Base-by-base conservation (phyloP, 768 basidiomycete species). In the Pisolithus marmoratus region DNA sequence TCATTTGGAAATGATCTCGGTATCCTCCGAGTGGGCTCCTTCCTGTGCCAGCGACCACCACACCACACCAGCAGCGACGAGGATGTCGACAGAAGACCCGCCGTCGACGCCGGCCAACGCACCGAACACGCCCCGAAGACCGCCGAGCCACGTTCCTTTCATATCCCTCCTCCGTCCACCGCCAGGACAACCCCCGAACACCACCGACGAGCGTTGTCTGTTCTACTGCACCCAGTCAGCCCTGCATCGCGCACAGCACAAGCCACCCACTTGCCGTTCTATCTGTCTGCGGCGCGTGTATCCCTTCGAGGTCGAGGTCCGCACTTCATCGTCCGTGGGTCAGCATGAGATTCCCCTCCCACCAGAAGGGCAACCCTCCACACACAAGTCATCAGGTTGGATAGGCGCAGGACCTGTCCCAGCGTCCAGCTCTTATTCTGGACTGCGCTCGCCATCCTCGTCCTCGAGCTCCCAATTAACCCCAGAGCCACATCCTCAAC, bases 251-350 rank as follows among this genome's bases (percentile, higher is more conserved):
- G 67, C 76, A 8, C 69, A 80, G 52, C 63, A 65, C 44, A 72
- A 75, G 37, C 72, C 78, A 43, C 83, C 84, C 4, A 70, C 69
- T 50, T 84, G 83, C 58, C 74, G 77, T 44, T 77, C 82, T 40
- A 64, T 85, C 20, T 85, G 83, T 60, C 69, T 86, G 47, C 82
- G 84, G 51, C 81, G 78, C 58, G 79, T 86, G 58, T 82, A 83
- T 59, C 75, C 81, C 1, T 83, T 84, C 62, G 84, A 86, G 70
- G 76, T 86, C n/a, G 56, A 74, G 71, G 58, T 81, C 77, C 26
- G 23, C 43, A 24, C 17, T 27, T 44, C 43, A 7, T 11, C 43
- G 9, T 44, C 43, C 2, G 5, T 22, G 3, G 24, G 15, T 37
- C 72, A 75, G 58, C 75, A 75, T 15, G 75, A 72, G 52, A 82